phyloP scores from a whole-genome alignment of 108 stramenopile species.

The Nitzschia sp. region DNA sequence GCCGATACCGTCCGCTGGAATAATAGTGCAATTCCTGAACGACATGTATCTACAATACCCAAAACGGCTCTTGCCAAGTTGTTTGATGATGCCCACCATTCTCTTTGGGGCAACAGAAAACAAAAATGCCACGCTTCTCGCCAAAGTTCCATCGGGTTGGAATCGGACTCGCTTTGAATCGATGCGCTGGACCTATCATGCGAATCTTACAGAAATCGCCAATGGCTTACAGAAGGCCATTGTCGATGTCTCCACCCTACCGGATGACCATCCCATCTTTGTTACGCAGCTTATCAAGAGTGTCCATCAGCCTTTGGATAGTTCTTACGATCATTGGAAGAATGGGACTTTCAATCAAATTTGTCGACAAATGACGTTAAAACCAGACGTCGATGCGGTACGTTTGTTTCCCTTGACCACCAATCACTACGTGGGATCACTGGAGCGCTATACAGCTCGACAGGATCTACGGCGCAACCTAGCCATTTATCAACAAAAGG shows the following conservation, averaged over 20 bases:
- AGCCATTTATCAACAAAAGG: slow-evolving; percentile 17
- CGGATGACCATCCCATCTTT: slow-evolving; percentile 26
- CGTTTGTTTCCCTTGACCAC: slow-evolving; percentile 27
- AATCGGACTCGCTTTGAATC: slow-evolving; percentile 37
- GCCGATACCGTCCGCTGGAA: slow-evolving; percentile 2
- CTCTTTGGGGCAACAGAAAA: slow-evolving; percentile 20
- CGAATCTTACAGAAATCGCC: slow-evolving; percentile 16
- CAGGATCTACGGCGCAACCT: slow-evolving; percentile 33
- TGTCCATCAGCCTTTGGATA: slow-evolving; percentile 35
- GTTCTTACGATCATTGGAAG: background rate
- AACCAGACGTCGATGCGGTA: slow-evolving; percentile 14
- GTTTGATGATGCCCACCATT: slow-evolving; percentile 33
- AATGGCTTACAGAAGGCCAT: slow-evolving; percentile 32
- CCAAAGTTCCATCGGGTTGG: slow-evolving; percentile 3
- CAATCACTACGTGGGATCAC: slow-evolving; percentile 46
- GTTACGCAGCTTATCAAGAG: slow-evolving; percentile 9
- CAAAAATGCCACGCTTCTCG: background rate
- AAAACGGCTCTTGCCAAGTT: slow-evolving; percentile 18
- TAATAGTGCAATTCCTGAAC: slow-evolving; percentile 7
- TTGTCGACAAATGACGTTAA: slow-evolving; percentile 24
- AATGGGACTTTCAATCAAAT: background rate
- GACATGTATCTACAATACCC: slow-evolving; percentile 18
- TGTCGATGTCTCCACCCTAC: slow-evolving; percentile 30
- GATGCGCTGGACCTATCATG: slow-evolving; percentile 44
- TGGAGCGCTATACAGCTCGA: slow-evolving; percentile 38